These are phyloP conservation scores for Trichocomaceae sp. DNA, from an alignment of 2,329 filamentous ascomycete genomes.

Conservation along the genomic window DNA sequence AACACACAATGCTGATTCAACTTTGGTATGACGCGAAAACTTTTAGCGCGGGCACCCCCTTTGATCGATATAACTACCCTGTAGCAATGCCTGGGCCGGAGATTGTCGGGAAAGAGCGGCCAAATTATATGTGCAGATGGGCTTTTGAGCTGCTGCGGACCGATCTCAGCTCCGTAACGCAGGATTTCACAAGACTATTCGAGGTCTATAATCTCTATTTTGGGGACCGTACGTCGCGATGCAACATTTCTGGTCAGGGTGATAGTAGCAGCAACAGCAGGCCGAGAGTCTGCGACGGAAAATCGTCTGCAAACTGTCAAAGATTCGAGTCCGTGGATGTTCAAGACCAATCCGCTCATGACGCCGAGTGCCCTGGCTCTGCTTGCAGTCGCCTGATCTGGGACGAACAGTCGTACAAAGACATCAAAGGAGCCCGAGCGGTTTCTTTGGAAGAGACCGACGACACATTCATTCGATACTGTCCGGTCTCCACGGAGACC, in stretches of 20 bases:
- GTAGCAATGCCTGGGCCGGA: slow-evolving; percentile 7
- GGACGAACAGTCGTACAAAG: slow-evolving; percentile 16
- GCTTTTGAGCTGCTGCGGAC: slow-evolving; percentile 20
- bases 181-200: slow-evolving; percentile 16
- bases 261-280: not conserved
- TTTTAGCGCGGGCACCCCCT: not conserved
- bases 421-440: slow-evolving; percentile 13
- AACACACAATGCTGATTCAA: slow-evolving; percentile 10
- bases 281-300: slow-evolving; percentile 13
- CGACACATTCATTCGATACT: slow-evolving; percentile 10
- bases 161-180: slow-evolving; percentile 11
- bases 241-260: slow-evolving; percentile 3
- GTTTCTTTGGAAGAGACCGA: slow-evolving; percentile 9
- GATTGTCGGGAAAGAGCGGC: not conserved
- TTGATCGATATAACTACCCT: not conserved
- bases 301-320: slow-evolving; percentile 14
- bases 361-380: slow-evolving; percentile 8
- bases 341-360: slow-evolving; percentile 16
- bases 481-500: slow-evolving; percentile 9
- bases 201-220: slow-evolving; percentile 12
- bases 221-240: slow-evolving; percentile 13
- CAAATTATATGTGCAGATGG: slow-evolving; percentile 17
- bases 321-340: slow-evolving; percentile 15
- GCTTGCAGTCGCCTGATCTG: slow-evolving; percentile 13
- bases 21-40: slow-evolving; percentile 5